Conservation (phyloP, 2,329 filamentous ascomycete species). For the Tolypocladium endophyticum region DNA sequence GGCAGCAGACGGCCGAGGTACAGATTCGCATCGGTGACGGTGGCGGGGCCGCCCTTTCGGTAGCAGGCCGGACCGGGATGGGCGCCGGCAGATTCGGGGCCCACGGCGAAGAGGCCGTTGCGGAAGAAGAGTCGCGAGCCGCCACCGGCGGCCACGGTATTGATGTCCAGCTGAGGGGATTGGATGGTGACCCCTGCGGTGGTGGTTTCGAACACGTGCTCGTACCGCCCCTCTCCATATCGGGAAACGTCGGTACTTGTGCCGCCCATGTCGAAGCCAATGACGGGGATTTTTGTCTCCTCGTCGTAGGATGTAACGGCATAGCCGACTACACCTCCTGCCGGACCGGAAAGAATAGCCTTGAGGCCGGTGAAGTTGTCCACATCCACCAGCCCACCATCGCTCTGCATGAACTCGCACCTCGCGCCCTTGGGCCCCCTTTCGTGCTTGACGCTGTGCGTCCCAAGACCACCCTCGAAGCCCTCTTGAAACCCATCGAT, state of each 20-base stretch:
- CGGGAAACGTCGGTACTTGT: constrained; percentile 66
- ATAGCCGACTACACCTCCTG: constrained; percentile 67
- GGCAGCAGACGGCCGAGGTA: constrained; percentile 50
- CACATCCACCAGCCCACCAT: constrained; percentile 40
- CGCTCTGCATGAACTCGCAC: constrained; percentile 65
- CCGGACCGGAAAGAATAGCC: constrained; percentile 63
- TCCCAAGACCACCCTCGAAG: constrained; percentile 23
- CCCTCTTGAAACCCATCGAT: constrained; percentile 23
- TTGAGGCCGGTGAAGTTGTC: constrained; percentile 57
- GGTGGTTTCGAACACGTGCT: constrained; percentile 57
- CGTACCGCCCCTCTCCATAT: constrained; percentile 37
- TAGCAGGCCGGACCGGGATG: constrained; percentile 65
- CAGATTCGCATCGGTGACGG: constrained; percentile 63
- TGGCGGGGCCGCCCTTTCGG: constrained; percentile 58
- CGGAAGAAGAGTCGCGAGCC: constrained; percentile 59
- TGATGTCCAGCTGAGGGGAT: constrained; percentile 70
- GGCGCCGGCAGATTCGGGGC: constrained; percentile 60
- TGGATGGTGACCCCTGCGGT: constrained; percentile 72
- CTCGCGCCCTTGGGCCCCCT: constrained; percentile 51
- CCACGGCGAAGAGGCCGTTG: constrained; percentile 64
- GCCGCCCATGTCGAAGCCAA: constrained; percentile 66
- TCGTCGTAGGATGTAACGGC: constrained; percentile 63
- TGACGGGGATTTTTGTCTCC: constrained; percentile 56
- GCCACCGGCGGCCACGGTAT: constrained; percentile 68
- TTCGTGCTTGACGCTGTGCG: constrained; percentile 5